Base-by-base conservation (phyloP, 306 rosid genomes). In the Inga leiocalycina region DNA sequence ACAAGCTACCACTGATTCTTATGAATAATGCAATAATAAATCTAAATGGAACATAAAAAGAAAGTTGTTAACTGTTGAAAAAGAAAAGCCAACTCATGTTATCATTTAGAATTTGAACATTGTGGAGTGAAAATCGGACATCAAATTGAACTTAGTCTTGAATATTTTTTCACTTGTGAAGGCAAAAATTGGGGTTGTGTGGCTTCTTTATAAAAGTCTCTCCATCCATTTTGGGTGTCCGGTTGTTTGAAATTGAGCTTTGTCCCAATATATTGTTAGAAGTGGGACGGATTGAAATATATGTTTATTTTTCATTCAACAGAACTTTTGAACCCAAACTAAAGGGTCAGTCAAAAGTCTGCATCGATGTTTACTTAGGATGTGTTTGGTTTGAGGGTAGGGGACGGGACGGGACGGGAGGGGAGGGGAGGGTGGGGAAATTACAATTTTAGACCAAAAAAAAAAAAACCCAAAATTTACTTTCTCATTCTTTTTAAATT, bases 111-210 rank as follows among this genome's bases (percentile, higher is more conserved):
- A 64, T 64, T 12, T 5, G 19, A 30, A 30, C 39, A 15, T 88
- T 82, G 66, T 69, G 80, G 83, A 59, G 79, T 78, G 46, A 54
- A 52, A 59, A 74, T 39, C 67, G 70, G 80, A 69, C 72, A 44
- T 61, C 66, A 39, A 66, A n/a, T 82, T 45, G 45, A 64, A 41
- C 49, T 71, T 17, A 79, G 32, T 61, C 71, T 46, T 72, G 19
- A 51, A 49, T 59, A 78, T 70, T 87, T 69, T 20, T 69, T 66
- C 19, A 68, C 65, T 83, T 8, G 66, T 77, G 87, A 77, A 72
- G 79, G 44, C 68, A 69, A 76, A 32, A 49, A 37, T 77, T 80
- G 74, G 87, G 78, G 37, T 80, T 57, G 57, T 69, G 75, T 79
- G 78, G 72, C 79, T 79, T 24, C 56, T n/a, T 62, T 78, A 72